These are phyloP conservation scores for Rhodotorula sp. DNA, from an alignment of 1,284 basidiomycete genomes.

Conservation along the genomic window DNA sequence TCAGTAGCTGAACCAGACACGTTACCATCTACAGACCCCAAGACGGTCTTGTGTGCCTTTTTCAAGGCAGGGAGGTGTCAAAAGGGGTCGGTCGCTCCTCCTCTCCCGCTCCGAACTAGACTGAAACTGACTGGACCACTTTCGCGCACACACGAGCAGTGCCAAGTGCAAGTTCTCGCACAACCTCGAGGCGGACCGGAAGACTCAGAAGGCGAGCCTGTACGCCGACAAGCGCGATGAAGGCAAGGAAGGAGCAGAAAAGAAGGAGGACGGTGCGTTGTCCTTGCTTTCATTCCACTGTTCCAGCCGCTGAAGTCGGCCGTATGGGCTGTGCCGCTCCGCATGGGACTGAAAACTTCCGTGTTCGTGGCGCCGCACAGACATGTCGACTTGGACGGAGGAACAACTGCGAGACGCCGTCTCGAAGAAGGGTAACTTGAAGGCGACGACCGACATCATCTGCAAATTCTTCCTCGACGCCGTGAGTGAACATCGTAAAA, in stretches of 20 bases:
- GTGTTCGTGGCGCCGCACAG: conserved; percentile 61
- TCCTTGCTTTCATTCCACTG: too few species aligned
- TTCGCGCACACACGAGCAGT: neutral
- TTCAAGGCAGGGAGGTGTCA: conserved; percentile 86
- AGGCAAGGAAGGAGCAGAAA: conserved; percentile 53
- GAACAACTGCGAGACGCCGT: conserved; percentile 86
- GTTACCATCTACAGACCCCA: conserved; percentile 62
- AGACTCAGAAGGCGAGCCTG: conserved; percentile 93
- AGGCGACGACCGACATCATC: conserved; percentile 73
- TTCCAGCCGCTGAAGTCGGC: neutral
- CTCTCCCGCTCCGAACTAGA: too few species aligned
- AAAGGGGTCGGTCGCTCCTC: conserved; percentile 57
- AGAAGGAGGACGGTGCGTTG: conserved; percentile 68
- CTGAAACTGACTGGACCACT: too few species aligned
- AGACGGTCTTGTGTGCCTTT: conserved; percentile 82
- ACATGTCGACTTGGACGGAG: conserved; percentile 98
- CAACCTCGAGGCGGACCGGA: conserved; percentile 79
- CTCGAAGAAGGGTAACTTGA: conserved; percentile 85
- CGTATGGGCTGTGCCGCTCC: neutral
- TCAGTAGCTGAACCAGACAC: neutral
- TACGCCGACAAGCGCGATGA: conserved; percentile 81
- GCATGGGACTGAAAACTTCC: too few species aligned
- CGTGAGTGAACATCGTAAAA: neutral
- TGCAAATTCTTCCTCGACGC: conserved; percentile 79
- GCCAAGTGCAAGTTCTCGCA: conserved; percentile 80